These are phyloP conservation scores for Podospora appendiculata DNA, from an alignment of 495 filamentous ascomycete genomes.

Conservation along the genomic window DNA sequence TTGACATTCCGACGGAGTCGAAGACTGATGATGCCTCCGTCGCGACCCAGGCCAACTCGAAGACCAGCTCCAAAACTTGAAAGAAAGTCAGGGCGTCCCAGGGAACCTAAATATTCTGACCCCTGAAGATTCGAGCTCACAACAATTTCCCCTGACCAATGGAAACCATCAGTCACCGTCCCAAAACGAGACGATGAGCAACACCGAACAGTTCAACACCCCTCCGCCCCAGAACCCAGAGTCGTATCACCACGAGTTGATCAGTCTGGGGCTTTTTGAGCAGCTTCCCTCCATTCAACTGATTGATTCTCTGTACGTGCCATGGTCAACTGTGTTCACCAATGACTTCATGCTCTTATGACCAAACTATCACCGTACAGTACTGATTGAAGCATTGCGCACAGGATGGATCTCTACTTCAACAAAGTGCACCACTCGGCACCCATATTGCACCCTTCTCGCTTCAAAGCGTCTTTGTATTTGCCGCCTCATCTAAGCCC, in stretches of 20 bases:
- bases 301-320: slow-evolving; percentile 1
- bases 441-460: slow-evolving; percentile 4
- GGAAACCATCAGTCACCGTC: background rate
- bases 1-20: no score
- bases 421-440: background rate
- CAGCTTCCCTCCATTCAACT: background rate
- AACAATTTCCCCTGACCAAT: background rate
- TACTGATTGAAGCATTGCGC: background rate
- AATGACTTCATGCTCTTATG: background rate
- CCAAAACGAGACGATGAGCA: background rate
- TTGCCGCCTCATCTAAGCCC: slow-evolving; percentile 2
- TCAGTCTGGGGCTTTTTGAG: slow-evolving; percentile 1
- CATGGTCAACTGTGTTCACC: background rate
- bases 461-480: background rate
- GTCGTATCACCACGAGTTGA: no score
- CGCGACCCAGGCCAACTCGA: slow-evolving; percentile 7
- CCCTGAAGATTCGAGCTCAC: background rate
- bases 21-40: slow-evolving; percentile 9
- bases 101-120: background rate
- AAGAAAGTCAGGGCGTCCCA: background rate
- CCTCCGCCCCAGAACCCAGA: background rate
- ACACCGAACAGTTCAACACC: background rate
- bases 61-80: background rate
- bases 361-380: background rate
- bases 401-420: background rate